These are phyloP conservation scores for Acidiella bohemica DNA, from an alignment of 495 filamentous ascomycete genomes.

Conservation along the genomic window DNA sequence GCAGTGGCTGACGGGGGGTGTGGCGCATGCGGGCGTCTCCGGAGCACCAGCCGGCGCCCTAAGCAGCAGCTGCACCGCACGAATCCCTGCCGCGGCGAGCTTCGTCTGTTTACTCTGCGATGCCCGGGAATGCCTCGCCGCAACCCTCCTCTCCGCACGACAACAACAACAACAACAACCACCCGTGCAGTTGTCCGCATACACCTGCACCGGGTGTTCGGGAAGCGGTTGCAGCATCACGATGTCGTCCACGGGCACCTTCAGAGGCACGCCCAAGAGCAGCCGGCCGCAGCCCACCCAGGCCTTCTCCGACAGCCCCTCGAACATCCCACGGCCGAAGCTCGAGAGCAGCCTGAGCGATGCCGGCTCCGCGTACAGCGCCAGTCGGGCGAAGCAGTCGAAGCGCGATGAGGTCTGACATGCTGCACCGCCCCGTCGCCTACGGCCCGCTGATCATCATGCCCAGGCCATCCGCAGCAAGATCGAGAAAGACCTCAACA, in stretches of 20 bases:
- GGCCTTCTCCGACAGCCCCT: constrained; percentile 62
- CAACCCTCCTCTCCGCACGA: too few relatives aligned
- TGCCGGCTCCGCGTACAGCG: constrained; percentile 63
- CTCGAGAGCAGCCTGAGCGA: constrained; percentile 55
- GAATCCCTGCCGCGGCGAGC: too few relatives aligned
- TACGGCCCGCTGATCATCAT: background rate
- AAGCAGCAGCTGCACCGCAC: too few relatives aligned
- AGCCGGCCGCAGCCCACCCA: constrained; percentile 43
- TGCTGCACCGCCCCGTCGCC: background rate
- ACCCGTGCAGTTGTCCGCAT: too few relatives aligned
- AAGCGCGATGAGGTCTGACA: constrained; percentile 89
- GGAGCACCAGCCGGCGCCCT: too few relatives aligned
- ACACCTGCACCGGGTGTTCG: too few relatives aligned
- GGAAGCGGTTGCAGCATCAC: too few relatives aligned
- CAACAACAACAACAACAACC: too few relatives aligned
- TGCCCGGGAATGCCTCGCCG: too few relatives aligned
- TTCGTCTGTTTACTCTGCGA: too few relatives aligned
- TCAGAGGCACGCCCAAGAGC: constrained; percentile 50
- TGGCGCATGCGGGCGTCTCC: too few relatives aligned
- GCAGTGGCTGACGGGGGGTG: too few relatives aligned
- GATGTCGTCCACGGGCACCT: constrained; percentile 49
- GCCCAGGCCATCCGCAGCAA: constrained; percentile 84
- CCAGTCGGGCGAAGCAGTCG: constrained; percentile 81
- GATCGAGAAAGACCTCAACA: constrained; percentile 93
- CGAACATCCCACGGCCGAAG: constrained; percentile 68